Evolutionary conservation across 139 green algal genomes (phyloP).

Genomic region (Tetradesmus lagerheimii): DNA sequence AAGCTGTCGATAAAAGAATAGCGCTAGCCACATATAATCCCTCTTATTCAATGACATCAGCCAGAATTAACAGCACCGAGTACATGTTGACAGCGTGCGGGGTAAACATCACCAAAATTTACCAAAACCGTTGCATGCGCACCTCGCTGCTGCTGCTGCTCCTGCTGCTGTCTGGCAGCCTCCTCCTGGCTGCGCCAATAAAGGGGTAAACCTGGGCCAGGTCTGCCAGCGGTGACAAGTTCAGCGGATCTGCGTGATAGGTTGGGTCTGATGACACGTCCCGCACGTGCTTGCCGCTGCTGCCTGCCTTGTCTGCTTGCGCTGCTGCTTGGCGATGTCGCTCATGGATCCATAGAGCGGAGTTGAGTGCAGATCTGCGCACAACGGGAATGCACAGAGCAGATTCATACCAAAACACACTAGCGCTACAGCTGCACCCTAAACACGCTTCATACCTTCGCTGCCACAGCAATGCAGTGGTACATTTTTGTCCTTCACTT

Average conservation of each 20-base stretch:
- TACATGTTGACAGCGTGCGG: too few relatives aligned
- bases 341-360: not conserved
- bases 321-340: not conserved
- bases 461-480: too few relatives aligned
- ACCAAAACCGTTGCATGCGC: not conserved
- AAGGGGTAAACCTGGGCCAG: slow-evolving; percentile 59
- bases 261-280: not conserved
- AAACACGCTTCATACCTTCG: too few relatives aligned
- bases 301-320: not conserved
- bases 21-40: too few relatives aligned
- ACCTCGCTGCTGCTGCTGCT: not conserved
- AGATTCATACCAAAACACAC: too few relatives aligned
- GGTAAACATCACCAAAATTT: too few relatives aligned
- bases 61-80: too few relatives aligned
- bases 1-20: too few relatives aligned
- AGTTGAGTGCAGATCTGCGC: not conserved
- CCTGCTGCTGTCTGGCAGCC: not conserved
- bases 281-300: not conserved
- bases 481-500: too few relatives aligned
- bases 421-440: too few relatives aligned
- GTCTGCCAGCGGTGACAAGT: slow-evolving; percentile 57
- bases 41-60: too few relatives aligned
- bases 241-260: slow-evolving; percentile 50
- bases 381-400: too few relatives aligned
- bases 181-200: slow-evolving; percentile 36